phyloP scores from a whole-genome alignment of 441 rosid species.

The Viola pubescens region DNA sequence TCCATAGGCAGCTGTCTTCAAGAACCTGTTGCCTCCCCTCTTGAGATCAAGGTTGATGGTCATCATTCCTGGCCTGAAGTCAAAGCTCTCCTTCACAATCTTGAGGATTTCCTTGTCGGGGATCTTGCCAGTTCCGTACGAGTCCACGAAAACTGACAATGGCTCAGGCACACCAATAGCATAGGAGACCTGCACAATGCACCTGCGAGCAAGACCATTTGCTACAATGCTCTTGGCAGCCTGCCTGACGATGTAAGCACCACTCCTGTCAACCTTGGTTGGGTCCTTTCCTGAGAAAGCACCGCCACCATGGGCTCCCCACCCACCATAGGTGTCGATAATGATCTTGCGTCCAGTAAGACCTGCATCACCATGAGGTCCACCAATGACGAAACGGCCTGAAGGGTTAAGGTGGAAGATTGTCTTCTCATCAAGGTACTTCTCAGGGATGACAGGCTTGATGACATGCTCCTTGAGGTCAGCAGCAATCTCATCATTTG shows the following conservation, averaged over 20 bases:
- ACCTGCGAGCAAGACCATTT: slow-evolving; percentile 61
- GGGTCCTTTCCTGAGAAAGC: slow-evolving; percentile 68
- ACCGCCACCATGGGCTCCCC: slow-evolving; percentile 69
- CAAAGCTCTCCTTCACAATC: slow-evolving; percentile 47
- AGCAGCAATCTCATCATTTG: slow-evolving; percentile 65
- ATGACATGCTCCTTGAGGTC: slow-evolving; percentile 74
- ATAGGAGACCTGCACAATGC: slow-evolving; percentile 67
- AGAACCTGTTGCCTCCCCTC: slow-evolving; percentile 43
- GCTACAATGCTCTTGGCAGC: slow-evolving; percentile 81
- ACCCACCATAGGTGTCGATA: slow-evolving; percentile 61
- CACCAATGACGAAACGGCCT: slow-evolving; percentile 70
- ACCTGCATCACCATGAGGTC: slow-evolving; percentile 75
- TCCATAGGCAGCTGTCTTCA: slow-evolving; percentile 41
- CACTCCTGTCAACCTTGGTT: slow-evolving; percentile 63
- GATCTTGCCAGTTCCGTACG: slow-evolving; percentile 61
- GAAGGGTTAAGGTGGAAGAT: slow-evolving; percentile 80
- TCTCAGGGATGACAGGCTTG: slow-evolving; percentile 64
- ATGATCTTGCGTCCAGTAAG: slow-evolving; percentile 75
- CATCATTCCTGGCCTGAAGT: slow-evolving; percentile 40
- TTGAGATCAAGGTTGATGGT: slow-evolving; percentile 38
- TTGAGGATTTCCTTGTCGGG: slow-evolving; percentile 67
- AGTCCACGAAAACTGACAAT: slow-evolving; percentile 56
- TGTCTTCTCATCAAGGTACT: slow-evolving; percentile 72
- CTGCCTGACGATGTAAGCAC: slow-evolving; percentile 62
- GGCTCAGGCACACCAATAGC: slow-evolving; percentile 81